Conservation (phyloP, 2,329 filamentous ascomycete genomes). For the Dactylellina parvicollis region DNA sequence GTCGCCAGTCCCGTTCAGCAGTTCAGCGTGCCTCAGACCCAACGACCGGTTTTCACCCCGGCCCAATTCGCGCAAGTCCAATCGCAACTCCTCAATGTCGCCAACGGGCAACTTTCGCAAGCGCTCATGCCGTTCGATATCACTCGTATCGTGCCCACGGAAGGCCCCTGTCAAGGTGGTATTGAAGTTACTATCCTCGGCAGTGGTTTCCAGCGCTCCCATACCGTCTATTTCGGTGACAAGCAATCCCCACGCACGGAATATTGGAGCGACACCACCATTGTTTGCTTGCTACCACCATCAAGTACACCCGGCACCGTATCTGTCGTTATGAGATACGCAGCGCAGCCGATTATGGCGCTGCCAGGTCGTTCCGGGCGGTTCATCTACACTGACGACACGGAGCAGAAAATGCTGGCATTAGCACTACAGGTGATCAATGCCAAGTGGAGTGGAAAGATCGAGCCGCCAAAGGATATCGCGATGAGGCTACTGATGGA, state of each 20-base stretch:
- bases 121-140: slow-evolving; percentile 51
- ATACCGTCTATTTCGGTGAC: slow-evolving; percentile 87
- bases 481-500: slow-evolving; percentile 72
- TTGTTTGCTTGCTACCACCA: slow-evolving; percentile 81
- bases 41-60: slow-evolving; percentile 39
- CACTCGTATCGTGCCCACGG: slow-evolving; percentile 74
- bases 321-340: slow-evolving; percentile 43
- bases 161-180: slow-evolving; percentile 83
- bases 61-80: slow-evolving; percentile 48
- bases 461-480: slow-evolving; percentile 71
- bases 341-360: slow-evolving; percentile 34
- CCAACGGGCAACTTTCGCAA: slow-evolving; percentile 48
- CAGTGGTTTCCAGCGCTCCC: slow-evolving; percentile 78
- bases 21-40: slow-evolving; percentile 42
- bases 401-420: slow-evolving; percentile 74
- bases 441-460: slow-evolving; percentile 72
- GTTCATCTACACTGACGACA: slow-evolving; percentile 81
- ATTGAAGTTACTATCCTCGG: slow-evolving; percentile 88
- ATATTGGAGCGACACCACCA: slow-evolving; percentile 80
- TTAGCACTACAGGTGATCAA: slow-evolving; percentile 73
- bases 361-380: slow-evolving; percentile 60
- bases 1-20: slow-evolving; percentile 49
- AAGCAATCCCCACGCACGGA: slow-evolving; percentile 75
- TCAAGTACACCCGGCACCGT: slow-evolving; percentile 74
- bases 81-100: slow-evolving; percentile 51